Evolutionary conservation across 306 rosid genomes (phyloP).

Genomic region (Inga leiocalycina): DNA sequence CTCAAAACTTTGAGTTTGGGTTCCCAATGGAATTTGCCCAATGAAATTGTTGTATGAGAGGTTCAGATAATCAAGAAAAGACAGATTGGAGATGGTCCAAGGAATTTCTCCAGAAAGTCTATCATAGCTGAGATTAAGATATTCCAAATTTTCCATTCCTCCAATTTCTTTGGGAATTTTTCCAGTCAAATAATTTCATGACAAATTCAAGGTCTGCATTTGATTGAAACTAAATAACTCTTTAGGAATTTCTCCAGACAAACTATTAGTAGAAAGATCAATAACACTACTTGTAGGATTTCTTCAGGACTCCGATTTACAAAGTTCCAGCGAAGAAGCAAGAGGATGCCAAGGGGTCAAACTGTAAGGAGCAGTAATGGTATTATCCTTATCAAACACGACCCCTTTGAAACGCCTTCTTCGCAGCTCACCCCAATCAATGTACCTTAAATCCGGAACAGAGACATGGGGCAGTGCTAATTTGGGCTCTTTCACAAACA

Average conservation of each 20-base stretch:
- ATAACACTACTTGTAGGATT: neutral
- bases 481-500: constrained; percentile 61
- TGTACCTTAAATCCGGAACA: constrained; percentile 77
- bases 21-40: neutral
- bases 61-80: neutral
- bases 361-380: constrained; percentile 87
- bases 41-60: neutral
- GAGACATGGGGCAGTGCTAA: constrained; percentile 84
- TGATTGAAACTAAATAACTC: constrained; percentile 13
- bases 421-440: constrained; percentile 86
- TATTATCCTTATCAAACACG: constrained; percentile 95
- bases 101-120: neutral
- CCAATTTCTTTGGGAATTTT: constrained; percentile 28
- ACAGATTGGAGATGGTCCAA: neutral
- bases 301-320: constrained; percentile 62
- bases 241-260: constrained; percentile 15
- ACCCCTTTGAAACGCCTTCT: constrained; percentile 92
- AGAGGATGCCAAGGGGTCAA: constrained; percentile 79
- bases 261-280: neutral
- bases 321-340: constrained; percentile 66
- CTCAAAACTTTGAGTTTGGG: neutral
- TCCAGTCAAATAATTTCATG: constrained; percentile 35
- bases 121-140: neutral
- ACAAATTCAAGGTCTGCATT: constrained; percentile 32
- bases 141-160: constrained; percentile 26